Evolutionary conservation across 306 rosid species (phyloP), one percentile per base, ranked within the genome.

Genomic region (Quercus aquifolioides): DNA sequence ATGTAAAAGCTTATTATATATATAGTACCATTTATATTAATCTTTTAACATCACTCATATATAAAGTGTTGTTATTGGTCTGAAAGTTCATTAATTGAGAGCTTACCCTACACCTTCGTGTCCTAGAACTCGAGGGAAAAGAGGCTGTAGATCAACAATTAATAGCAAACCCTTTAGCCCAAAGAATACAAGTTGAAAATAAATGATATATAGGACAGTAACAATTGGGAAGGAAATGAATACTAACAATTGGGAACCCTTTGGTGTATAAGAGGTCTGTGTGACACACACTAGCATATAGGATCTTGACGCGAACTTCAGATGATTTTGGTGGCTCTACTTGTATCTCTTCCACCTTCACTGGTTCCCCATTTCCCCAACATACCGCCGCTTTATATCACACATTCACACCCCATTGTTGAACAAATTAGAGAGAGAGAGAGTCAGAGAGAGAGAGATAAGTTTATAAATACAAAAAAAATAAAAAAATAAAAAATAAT

Each of bases 71-170:
- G 12, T 41, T 41, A 41, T 41, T 8, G 12, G 46, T 41, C 46
- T 41, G 46, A 41, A 41, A 41, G 46, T 41, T 41, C 46, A 41
- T 41, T 41, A 41, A 41, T 41, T 41, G 20, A 63, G 64, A 35
- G 58, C 77, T 26, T 59, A 87, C 94, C 94, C 91, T 26, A 90
- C 86, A 55, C 94, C 94, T 81, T 90, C 94, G 19, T 87, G 94
- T 8, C 91, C 91, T 28, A 83, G 78, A 59, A 85, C 90, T 75
- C 82, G 69, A 70, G 94, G 94, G 78, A 73, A 87, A 17, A 49
- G 54, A 23, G 72, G 74, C 90, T 90, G 86, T 65, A 78, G 58
- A 74, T 23, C 8, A 69, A 5, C 2, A 64, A 76, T 5, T 26
- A 23, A 51, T 51, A 2, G 28, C 25, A 63, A 15, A 25, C 5